Conservation (phyloP, 768 basidiomycete genomes). For the Tricholoma furcatifolium region DNA sequence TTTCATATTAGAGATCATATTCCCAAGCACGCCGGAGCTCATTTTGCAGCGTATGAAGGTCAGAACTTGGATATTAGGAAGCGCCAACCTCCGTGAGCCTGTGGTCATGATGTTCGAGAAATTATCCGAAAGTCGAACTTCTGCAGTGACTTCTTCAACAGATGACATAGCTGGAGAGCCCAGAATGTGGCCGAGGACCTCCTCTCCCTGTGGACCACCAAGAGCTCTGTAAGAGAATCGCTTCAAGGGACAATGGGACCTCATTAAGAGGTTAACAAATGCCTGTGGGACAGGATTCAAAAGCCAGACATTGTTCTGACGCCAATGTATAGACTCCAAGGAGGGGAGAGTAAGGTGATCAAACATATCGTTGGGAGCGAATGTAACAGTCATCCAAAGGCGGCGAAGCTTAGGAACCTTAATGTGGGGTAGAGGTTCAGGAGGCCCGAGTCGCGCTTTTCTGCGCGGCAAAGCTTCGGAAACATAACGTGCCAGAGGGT, state of each 20-base stretch:
- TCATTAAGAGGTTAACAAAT: constrained; percentile 4
- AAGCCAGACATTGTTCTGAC: background rate
- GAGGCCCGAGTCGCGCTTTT: background rate
- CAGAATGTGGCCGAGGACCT: background rate
- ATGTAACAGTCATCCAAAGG: background rate
- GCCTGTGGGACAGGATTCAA: background rate
- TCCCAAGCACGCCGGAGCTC: constrained; percentile 1
- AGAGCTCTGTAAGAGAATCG: constrained; percentile 2
- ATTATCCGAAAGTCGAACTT: background rate
- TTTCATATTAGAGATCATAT: background rate
- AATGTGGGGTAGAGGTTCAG: background rate
- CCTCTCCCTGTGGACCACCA: background rate
- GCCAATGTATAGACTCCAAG: background rate
- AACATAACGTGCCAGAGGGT: background rate
- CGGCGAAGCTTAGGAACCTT: constrained; percentile 6
- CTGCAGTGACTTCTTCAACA: background rate
- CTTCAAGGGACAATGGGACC: constrained; percentile 7
- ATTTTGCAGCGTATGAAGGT: background rate
- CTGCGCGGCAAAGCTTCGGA: background rate
- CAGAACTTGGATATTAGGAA: background rate
- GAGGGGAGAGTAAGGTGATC: constrained; percentile 1
- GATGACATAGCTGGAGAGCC: constrained; percentile 1
- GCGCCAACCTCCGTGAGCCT: background rate
- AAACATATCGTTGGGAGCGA: constrained; percentile 1
- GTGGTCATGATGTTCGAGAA: background rate